These are phyloP conservation scores for Pichia sp. DNA, from an alignment of 1,139 yeast genomes.

Conservation along the genomic window DNA sequence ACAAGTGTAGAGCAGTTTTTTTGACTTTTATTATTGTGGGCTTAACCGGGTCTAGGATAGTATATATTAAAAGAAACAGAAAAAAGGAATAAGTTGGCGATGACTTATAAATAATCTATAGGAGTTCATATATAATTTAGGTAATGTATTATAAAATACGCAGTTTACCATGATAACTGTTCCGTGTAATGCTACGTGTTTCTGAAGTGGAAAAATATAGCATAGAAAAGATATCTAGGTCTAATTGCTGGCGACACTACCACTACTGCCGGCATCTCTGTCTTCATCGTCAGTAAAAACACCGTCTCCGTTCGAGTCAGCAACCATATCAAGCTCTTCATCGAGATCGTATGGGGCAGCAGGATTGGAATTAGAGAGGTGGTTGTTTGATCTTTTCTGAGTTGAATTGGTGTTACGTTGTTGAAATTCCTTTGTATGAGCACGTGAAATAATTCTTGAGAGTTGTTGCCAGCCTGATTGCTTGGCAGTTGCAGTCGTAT, in stretches of 20 bases:
- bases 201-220: too few species aligned
- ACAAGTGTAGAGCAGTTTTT: conserved; percentile 38
- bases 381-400: neutral
- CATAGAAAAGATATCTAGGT: neutral
- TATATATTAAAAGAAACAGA: neutral
- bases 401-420: conserved; percentile 31
- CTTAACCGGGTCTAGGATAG: neutral
- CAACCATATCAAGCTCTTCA: conserved; percentile 10
- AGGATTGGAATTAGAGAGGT: neutral
- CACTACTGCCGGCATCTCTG: neutral
- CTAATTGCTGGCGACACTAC: neutral
- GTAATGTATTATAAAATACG: neutral
- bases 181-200: neutral
- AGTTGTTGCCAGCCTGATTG: conserved; percentile 34
- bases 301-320: conserved; percentile 11
- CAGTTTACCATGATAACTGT: neutral
- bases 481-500: conserved; percentile 4
- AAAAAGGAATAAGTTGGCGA: neutral
- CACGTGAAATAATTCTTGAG: conserved; percentile 61
- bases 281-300: conserved; percentile 1
- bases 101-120: neutral
- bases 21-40: neutral
- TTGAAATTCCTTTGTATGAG: conserved; percentile 87
- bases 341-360: conserved; percentile 5
- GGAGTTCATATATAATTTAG: neutral